Conservation (phyloP, 345 rosid genomes). For the Sapria himalayana region DNA sequence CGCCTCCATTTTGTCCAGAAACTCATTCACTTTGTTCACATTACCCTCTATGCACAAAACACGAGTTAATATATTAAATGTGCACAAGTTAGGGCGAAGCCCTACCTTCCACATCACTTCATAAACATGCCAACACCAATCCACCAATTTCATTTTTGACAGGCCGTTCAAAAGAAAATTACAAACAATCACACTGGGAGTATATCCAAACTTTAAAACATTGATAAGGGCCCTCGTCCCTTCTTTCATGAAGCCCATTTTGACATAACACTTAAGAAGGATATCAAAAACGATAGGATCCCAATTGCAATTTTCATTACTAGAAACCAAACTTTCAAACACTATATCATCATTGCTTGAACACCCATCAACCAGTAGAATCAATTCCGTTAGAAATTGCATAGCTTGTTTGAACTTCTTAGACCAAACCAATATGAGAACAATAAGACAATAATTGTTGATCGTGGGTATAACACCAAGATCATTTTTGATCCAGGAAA, state of each 20-base stretch:
- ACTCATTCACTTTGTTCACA: slow-evolving; percentile 33
- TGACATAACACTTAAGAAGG: slow-evolving; percentile 41
- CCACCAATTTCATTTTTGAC: slow-evolving; percentile 25
- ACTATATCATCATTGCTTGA: slow-evolving; percentile 10
- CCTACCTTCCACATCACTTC: slow-evolving; percentile 41
- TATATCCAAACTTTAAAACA: slow-evolving; percentile 24
- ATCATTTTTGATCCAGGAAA: slow-evolving; percentile 12
- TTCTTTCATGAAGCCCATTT: slow-evolving; percentile 23
- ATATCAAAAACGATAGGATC: slow-evolving; percentile 48
- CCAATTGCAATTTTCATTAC: slow-evolving; percentile 41
- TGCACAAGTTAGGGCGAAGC: slow-evolving; percentile 35
- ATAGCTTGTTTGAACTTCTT: slow-evolving; percentile 10
- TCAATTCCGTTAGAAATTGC: slow-evolving; percentile 8
- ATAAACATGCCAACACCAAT: slow-evolving; percentile 58
- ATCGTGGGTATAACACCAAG: slow-evolving; percentile 7
- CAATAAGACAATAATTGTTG: slow-evolving; percentile 7
- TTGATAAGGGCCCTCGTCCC: slow-evolving; percentile 25
- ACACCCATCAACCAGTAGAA: slow-evolving; percentile 4
- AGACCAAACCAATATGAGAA: slow-evolving; percentile 10
- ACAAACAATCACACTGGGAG: slow-evolving; percentile 51
- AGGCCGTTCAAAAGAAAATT: slow-evolving; percentile 59
- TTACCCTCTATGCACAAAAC: slow-evolving; percentile 35
- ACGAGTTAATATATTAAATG: slow-evolving; percentile 58
- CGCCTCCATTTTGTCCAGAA: slow-evolving; percentile 84
- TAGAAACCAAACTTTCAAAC: slow-evolving; percentile 21